Percentiles rank a stretch among this genome's conserved stretches.
These are phyloP conservation scores for Puccinia novopanici DNA, from an alignment of 1,284 basidiomycete species.

Conservation along the genomic window DNA sequence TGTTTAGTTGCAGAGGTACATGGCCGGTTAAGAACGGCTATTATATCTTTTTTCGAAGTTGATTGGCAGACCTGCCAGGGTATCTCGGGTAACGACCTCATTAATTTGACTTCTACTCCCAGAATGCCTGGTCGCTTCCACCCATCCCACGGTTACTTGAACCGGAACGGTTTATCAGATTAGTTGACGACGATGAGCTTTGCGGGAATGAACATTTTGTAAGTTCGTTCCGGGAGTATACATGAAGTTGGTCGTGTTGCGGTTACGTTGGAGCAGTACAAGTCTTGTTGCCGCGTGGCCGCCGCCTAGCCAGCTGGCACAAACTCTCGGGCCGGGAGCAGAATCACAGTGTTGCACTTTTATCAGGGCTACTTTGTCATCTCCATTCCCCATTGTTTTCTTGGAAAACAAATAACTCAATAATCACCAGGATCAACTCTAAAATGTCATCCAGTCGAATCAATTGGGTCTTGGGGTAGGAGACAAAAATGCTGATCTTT, in stretches of 20 bases:
- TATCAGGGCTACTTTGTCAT: not conserved
- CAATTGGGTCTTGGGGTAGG: too few species aligned
- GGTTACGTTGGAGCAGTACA: not conserved
- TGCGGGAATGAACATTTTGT: too few species aligned
- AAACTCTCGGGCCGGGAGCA: not conserved
- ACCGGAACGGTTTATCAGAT: too few species aligned
- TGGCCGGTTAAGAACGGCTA: not conserved
- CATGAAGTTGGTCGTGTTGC: not conserved
- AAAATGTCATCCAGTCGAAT: too few species aligned
- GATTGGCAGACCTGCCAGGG: not conserved
- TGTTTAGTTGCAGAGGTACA: not conserved
- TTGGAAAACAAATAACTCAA: too few species aligned
- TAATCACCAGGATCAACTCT: too few species aligned
- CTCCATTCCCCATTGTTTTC: too few species aligned
- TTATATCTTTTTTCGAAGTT: not conserved
- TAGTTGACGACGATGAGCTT: too few species aligned
- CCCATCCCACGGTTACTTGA: not conserved
- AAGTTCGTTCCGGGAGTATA: not conserved
- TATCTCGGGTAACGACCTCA: not conserved
- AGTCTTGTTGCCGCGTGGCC: not conserved
- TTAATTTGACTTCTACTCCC: not conserved
- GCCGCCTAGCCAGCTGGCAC: too few species aligned
- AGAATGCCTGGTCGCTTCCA: not conserved
- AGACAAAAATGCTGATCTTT: too few species aligned
- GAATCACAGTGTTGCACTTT: not conserved